These are phyloP conservation scores for Zychaea mexicana DNA, from an alignment of 371 early-diverging fungal species.

Conservation along the genomic window DNA sequence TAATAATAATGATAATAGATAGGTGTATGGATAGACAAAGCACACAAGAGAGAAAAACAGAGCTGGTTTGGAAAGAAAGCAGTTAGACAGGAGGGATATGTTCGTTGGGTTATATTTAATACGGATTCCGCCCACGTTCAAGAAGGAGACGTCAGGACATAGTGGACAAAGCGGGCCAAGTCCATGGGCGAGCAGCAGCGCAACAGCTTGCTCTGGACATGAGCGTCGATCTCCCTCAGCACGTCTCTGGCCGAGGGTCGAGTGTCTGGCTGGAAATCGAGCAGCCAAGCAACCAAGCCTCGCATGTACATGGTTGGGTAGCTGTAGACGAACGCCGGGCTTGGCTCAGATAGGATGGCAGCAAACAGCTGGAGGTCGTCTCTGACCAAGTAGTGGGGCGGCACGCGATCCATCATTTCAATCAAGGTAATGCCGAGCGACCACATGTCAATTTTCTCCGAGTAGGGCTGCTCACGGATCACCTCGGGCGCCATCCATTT, in stretches of 20 bases:
- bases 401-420: constrained; percentile 59
- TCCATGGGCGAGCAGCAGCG: constrained; percentile 35
- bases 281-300: constrained; percentile 49
- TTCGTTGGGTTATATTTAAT: too few species aligned
- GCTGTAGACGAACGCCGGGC: constrained; percentile 48
- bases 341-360: constrained; percentile 43
- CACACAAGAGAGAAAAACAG: too few species aligned
- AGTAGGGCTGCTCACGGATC: constrained; percentile 47
- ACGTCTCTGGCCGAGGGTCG: constrained; percentile 47
- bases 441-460: constrained; percentile 57
- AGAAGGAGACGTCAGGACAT: constrained; percentile 31
- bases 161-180: constrained; percentile 40
- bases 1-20: too few species aligned
- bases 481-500: constrained; percentile 69
- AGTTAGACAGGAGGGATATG: too few species aligned
- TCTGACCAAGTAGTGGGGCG: constrained; percentile 45
- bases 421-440: constrained; percentile 54
- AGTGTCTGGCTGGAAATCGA: constrained; percentile 40
- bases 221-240: constrained; percentile 41
- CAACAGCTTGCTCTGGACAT: constrained; percentile 40
- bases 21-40: too few species aligned
- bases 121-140: too few species aligned
- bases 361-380: constrained; percentile 47
- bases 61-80: too few species aligned
- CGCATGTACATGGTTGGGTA: constrained; percentile 53